Evolutionary conservation across 257 asterid genomes (phyloP), one percentile per base, ranked within the genome.

Genomic region (Agastache rugosa): DNA sequence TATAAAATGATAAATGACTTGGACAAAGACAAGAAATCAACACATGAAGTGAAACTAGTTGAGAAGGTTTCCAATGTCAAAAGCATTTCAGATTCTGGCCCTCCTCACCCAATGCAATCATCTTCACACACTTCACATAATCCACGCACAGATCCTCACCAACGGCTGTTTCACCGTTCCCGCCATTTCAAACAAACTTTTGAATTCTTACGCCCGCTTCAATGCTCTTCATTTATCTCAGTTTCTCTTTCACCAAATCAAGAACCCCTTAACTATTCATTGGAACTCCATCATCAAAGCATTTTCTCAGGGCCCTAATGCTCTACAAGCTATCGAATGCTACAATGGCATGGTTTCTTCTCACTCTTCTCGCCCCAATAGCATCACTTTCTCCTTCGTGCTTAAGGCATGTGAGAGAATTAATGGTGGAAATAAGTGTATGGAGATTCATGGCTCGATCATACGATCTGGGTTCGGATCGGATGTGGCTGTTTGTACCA

Each of bases 371-470:
- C 54, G 5, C 61, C 78, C 78, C 23, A 73, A 75, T 27, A 29
- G 72, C 10, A 50, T 60, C 71, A 80, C 81, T 58, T 76, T 71
- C 61, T 55, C 74, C 31, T 37, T 25, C 41, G 42, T 76, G 66
- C 81, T 80, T 51, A 72, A 66, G 75, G 85, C 80, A 5, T 81
- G 85, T 58, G 68, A 44, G n/a, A 45, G 10, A n/a, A 3, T 22
- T 11, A 55, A 63, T 61, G 74, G 45, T 48, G 48, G 53, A 37
- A 14, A 20, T n/a, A 81, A 77, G 77, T 77, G 74, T 56, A 41
- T 48, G 82, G 85, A 81, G 79, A 29, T 81, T 81, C 85, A 81
- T 31, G 82, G 75, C 48, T 74, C 80, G 4, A 22, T 59, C 0
- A 63, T 81, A 15, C 73, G 80, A 3, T 47, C 73, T 7, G 82